Base-by-base conservation (phyloP, 176 grass and related monocot species). In the Panicum miliaceum region DNA sequence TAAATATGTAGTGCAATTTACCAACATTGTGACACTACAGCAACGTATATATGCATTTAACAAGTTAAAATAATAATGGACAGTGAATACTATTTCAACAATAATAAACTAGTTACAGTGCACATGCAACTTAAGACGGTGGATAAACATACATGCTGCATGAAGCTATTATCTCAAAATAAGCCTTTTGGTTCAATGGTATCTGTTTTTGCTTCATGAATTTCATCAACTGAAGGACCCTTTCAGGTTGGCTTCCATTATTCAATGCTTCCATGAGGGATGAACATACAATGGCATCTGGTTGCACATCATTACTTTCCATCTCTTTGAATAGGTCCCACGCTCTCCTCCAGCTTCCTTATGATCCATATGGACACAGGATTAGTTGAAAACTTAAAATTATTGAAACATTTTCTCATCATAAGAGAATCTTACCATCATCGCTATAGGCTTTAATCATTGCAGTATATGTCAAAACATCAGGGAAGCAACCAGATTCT, bases 381-480 rank as follows among this genome's bases (percentile, higher is more conserved):
- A 73, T 86, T 53, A 87, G 78, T 51, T 71, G 12, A 77, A 71
- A 62, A 87, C 75, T 52, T 72, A n/a, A 77, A 75, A 47, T 48
- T 54, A 48, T 12, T 57, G 8, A 53, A 85, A 72, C 16, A 22
- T 60, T 78, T 69, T 81, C 2, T 69, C 29, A 85, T 26, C 40
- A 54, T 86, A 81, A 79, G 14, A 78, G 36, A 41, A 84, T 76
- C 84, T 87, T 94, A 98, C 95, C 92, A 79, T 78, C 81, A 75
- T 83, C 73, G 74, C 35, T 84, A 85, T 93, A 94, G 74, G 90
- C 86, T 88, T 95, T 87, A 77, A 98, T 85, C 89, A 98, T 90
- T 71, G 92, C 68, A 60, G 92, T 98, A 80, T 95, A 98, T 86
- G 92, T 98, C 86, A 98, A 84, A 87, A 98, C 90, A 98, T 98